Conservation (phyloP, 192 early-diverging fungal genomes). For the Coemansia sp. region DNA sequence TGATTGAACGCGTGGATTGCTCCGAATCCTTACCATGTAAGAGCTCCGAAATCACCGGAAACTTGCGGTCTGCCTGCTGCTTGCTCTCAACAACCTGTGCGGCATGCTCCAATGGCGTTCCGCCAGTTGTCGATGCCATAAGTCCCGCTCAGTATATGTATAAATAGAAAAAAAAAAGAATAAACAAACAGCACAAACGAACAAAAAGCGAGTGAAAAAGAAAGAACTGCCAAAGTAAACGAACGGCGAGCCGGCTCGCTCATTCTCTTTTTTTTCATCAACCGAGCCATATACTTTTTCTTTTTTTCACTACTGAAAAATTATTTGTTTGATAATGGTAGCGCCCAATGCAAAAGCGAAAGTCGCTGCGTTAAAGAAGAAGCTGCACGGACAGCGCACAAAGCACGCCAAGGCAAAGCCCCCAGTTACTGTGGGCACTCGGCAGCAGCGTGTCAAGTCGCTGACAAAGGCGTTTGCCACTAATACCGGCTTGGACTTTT, state of each 20-base stretch:
- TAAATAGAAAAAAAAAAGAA: constrained; percentile 6
- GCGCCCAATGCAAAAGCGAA: constrained; percentile 8
- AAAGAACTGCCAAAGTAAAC: not conserved
- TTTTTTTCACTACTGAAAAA: constrained; percentile 7
- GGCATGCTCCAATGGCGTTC: constrained; percentile 19
- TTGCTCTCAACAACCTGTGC: constrained; percentile 35
- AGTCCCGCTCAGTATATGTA: constrained; percentile 4
- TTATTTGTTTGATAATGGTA: not conserved
- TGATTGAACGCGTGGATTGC: not conserved
- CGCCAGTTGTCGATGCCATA: constrained; percentile 12
- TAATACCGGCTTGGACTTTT: not conserved
- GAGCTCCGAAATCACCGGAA: constrained; percentile 47
- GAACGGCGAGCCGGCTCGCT: not conserved
- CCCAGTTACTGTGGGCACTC: not conserved
- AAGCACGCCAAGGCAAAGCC: constrained; percentile 2
- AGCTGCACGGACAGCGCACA: constrained; percentile 3
- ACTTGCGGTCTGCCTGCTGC: constrained; percentile 44
- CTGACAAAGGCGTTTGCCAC: constrained; percentile 12
- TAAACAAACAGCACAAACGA: not conserved
- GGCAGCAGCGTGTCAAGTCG: constrained; percentile 16
- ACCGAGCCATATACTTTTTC: not conserved
- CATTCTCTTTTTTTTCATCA: not conserved
- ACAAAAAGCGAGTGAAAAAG: not conserved
- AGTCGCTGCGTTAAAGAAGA: constrained; percentile 15
- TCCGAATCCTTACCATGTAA: constrained; percentile 43